Conservation (phyloP, 345 rosid genomes). For the Tarenaya hassleriana region DNA sequence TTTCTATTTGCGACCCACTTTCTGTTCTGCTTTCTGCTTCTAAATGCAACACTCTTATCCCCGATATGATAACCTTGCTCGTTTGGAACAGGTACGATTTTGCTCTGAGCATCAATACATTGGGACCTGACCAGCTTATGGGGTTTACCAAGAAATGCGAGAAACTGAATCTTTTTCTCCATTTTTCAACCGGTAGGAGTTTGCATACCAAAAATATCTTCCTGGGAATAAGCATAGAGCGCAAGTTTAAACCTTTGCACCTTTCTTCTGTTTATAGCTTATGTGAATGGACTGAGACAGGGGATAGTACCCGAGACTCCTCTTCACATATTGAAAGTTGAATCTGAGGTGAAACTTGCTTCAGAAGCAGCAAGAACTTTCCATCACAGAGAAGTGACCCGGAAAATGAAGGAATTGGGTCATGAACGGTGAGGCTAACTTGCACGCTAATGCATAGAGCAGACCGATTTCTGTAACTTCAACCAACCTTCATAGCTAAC, state of each 20-base stretch:
- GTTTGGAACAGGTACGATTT: slow-evolving; percentile 34
- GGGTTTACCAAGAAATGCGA: slow-evolving; percentile 41
- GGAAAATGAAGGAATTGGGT: slow-evolving; percentile 35
- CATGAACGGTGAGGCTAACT: slow-evolving; percentile 30
- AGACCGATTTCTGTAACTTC: too few species aligned
- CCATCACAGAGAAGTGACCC: slow-evolving; percentile 13
- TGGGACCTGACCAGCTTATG: slow-evolving; percentile 41
- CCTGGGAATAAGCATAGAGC: slow-evolving; percentile 15
- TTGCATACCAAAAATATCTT: slow-evolving; percentile 15
- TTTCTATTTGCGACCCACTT: background rate
- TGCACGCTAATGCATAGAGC: too few species aligned
- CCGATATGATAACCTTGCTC: slow-evolving; percentile 22
- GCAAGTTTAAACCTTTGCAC: background rate
- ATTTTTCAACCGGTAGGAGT: slow-evolving; percentile 60
- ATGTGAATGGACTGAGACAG: slow-evolving; percentile 47
- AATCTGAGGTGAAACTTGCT: slow-evolving; percentile 38
- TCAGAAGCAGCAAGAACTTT: slow-evolving; percentile 19
- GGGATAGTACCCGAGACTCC: slow-evolving; percentile 36
- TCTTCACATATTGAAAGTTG: slow-evolving; percentile 26
- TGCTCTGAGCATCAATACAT: slow-evolving; percentile 43
- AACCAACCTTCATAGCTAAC: too few species aligned
- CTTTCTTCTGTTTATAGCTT: slow-evolving; percentile 33
- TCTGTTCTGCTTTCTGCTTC: background rate
- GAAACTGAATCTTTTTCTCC: slow-evolving; percentile 35
- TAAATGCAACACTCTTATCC: slow-evolving; percentile 2